phyloP scores from a whole-genome alignment of 2,329 filamentous ascomycete genomes.

The Diaporthe sp. region DNA sequence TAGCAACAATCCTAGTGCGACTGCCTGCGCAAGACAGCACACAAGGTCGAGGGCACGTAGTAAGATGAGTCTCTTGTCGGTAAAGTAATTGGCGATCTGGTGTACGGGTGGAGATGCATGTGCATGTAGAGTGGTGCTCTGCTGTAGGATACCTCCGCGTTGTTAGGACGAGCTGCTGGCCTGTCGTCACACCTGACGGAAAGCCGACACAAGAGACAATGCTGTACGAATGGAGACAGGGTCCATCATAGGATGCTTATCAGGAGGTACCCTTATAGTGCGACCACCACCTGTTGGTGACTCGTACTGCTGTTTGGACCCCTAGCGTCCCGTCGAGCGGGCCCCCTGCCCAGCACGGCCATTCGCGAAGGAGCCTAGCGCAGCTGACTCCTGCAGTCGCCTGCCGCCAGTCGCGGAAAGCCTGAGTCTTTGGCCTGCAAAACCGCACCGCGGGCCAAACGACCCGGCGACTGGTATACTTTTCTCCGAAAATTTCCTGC shows the following conservation, averaged over 20 bases:
- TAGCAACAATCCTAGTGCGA: neutral
- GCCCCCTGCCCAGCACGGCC: neutral
- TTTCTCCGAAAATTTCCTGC: slow-evolving; percentile 13
- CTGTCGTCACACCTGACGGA: slow-evolving; percentile 21
- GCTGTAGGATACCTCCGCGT: neutral
- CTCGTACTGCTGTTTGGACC: neutral
- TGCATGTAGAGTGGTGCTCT: slow-evolving; percentile 1
- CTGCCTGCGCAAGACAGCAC: neutral
- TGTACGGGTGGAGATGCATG: neutral
- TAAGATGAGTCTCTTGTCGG: neutral
- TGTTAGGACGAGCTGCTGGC: slow-evolving; percentile 4
- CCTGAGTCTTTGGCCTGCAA: too few relatives aligned
- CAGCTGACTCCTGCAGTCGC: neutral
- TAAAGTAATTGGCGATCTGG: neutral
- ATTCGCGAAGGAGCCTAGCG: neutral
- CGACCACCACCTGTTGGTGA: neutral
- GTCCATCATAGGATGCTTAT: neutral
- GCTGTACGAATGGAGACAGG: neutral
- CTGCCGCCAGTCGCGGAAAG: neutral
- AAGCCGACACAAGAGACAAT: neutral
- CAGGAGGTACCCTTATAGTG: neutral
- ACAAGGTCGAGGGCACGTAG: neutral
- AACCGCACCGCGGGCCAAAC: too few relatives aligned
- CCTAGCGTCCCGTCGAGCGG: neutral
- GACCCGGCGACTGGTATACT: neutral